phyloP scores from a whole-genome alignment of 495 filamentous ascomycete genomes.

The Apiosordaria backusii region DNA sequence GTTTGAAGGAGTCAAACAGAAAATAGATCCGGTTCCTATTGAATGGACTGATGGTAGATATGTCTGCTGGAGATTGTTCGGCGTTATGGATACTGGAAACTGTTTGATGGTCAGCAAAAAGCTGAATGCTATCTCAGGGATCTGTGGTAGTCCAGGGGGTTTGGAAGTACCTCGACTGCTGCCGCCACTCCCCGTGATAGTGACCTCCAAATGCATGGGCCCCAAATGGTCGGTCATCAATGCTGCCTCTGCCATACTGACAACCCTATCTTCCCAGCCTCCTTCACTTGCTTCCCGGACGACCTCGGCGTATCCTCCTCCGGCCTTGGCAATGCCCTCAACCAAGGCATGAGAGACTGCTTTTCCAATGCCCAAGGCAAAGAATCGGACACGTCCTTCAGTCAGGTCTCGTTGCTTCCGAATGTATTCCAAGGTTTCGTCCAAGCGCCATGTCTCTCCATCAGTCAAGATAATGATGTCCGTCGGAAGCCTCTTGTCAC shows the following conservation, averaged over 20 bases:
- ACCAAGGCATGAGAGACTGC: constrained; percentile 22
- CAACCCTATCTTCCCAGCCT: constrained; percentile 21
- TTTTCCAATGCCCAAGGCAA: constrained; percentile 17
- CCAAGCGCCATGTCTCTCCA: constrained; percentile 18
- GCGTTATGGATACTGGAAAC: background rate
- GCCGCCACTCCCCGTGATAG: background rate
- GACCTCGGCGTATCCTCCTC: constrained; percentile 20
- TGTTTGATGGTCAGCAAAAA: background rate
- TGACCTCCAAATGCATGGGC: constrained; percentile 13
- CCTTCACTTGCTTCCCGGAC: constrained; percentile 10
- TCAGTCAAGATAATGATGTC: constrained; percentile 22
- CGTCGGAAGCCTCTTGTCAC: constrained; percentile 8
- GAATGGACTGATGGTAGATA: constrained; percentile 14
- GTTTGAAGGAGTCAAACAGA: constrained; percentile 6
- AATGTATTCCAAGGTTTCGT: constrained; percentile 15
- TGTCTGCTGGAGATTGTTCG: constrained; percentile 17
- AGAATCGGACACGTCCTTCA: constrained; percentile 20
- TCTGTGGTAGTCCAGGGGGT: background rate
- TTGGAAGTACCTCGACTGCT: constrained; percentile 2
- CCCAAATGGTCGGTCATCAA: constrained; percentile 18
- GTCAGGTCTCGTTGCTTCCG: constrained; percentile 4
- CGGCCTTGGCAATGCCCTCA: constrained; percentile 20
- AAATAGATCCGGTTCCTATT: constrained; percentile 17
- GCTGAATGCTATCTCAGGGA: background rate
- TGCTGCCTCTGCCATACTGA: constrained; percentile 20